A percentile compares a stretch with the other conserved stretches of the same genome.
Evolutionary conservation across 495 filamentous ascomycete species (phyloP).

Genomic region (Podospora comata): DNA sequence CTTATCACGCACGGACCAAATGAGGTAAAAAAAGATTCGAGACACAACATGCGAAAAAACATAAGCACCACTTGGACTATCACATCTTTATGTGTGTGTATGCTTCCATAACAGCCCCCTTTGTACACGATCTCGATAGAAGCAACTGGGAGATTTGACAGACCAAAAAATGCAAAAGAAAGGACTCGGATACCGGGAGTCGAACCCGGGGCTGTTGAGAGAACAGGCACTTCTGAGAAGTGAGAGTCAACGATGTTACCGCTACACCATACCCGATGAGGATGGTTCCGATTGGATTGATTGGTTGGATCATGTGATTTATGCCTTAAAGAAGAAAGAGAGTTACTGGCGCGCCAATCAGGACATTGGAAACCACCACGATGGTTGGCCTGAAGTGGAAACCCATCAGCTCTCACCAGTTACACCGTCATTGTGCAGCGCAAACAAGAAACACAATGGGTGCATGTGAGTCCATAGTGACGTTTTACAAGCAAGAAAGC

Average conservation of each 20-base stretch:
- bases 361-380: too few relatives aligned
- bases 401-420: too few relatives aligned
- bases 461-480: not conserved
- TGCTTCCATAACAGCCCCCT: not conserved
- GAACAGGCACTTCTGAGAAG: conserved; percentile 21
- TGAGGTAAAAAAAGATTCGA: not conserved
- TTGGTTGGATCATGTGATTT: not conserved
- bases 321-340: too few relatives aligned
- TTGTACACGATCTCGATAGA: not conserved
- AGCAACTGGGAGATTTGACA: not conserved
- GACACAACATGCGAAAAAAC: not conserved
- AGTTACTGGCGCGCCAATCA: too few relatives aligned
- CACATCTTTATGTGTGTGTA: too few relatives aligned
- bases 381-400: too few relatives aligned
- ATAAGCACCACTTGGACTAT: not conserved
- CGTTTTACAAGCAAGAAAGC: not conserved
- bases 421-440: too few relatives aligned
- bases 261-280: conserved; percentile 26
- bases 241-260: conserved; percentile 30
- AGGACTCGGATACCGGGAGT: conserved; percentile 27
- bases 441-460: too few relatives aligned
- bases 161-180: conserved; percentile 10
- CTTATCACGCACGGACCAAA: not conserved
- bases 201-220: conserved; percentile 30
- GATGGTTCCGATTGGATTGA: conserved; percentile 17